A percentile compares a stretch with the other conserved stretches of the same genome.
phyloP scores from a whole-genome alignment of 257 asterid genomes.

The Oldenlandia corymbosa region DNA sequence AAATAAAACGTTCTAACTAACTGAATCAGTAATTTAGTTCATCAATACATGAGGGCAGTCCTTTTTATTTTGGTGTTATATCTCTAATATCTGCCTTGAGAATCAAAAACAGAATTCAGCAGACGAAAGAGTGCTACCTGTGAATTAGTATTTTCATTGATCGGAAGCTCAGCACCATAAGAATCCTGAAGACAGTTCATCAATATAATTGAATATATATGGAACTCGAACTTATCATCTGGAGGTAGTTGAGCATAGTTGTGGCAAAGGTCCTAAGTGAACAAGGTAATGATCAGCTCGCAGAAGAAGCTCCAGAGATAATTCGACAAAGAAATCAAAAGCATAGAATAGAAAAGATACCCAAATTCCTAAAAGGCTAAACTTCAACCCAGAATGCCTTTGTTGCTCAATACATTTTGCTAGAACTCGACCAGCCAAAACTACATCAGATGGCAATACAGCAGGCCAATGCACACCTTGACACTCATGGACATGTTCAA shows the following conservation, averaged over 20 bases:
- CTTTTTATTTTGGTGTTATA: neutral
- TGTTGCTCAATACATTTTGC: conserved; percentile 50
- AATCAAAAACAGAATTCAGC: conserved; percentile 1
- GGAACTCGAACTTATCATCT: conserved; percentile 74
- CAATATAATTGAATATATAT: conserved; percentile 66
- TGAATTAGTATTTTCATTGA: conserved; percentile 41
- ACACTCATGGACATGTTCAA: conserved; percentile 87
- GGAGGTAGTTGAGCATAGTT: conserved; percentile 59
- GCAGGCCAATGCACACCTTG: conserved; percentile 81
- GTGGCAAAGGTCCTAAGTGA: conserved; percentile 76
- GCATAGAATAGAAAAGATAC: conserved; percentile 23
- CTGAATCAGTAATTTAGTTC: neutral
- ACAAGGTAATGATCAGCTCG: conserved; percentile 26
- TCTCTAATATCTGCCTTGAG: conserved; percentile 2
- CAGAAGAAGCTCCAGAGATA: conserved; percentile 13
- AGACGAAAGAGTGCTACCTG: conserved; percentile 42
- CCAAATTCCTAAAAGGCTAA: conserved; percentile 37
- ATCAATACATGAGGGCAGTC: neutral
- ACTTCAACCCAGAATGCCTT: conserved; percentile 26
- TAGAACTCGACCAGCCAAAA: conserved; percentile 84
- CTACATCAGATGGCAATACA: conserved; percentile 76
- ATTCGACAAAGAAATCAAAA: conserved; percentile 7
- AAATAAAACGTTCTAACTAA: neutral
- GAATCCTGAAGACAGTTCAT: conserved; percentile 60
- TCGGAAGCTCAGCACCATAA: conserved; percentile 47